Evolutionary conservation across 2,329 filamentous ascomycete species (phyloP), one percentile per base, ranked within the genome.

Genomic region (Fusarium nisikadoi): DNA sequence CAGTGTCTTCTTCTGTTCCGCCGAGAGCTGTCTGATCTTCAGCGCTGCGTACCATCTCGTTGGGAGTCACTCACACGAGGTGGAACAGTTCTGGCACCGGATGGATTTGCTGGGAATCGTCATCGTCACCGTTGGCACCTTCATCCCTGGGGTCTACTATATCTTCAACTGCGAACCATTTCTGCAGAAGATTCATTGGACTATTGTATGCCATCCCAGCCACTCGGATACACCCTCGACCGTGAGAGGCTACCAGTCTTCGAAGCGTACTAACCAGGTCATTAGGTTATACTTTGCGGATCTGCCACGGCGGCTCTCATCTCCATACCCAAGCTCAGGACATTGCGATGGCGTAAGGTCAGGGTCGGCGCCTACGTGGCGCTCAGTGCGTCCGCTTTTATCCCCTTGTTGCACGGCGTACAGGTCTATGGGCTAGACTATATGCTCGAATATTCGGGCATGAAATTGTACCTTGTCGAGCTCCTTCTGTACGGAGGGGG

Each of bases 91-190:
- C 2, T 58, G 35, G 43, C 43, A 58, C n/a, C n/a, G 17, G n/a
- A 39, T 58, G 35, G 55, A 58, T 6, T 33, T 58, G 9, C 33
- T 58, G 19, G 55, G 55, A 17, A 58, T 58, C 9, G 35, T 58
- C 1, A 52, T 58, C 4, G 20, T 52, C 0, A 58, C 55, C 6
- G 27, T 17, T 17, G 43, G 55, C 4, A 58, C 35, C 5, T 52
- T 58, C 1, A 52, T 58, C 8, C 43, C 35, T 1, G 27, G 55
- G 9, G 41, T 58, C 2, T 52, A 58, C 12, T 52, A 58, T 3
- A 58, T 58, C 27, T 58, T 58, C 12, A 52, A 58, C 3, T 58
- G 55, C 35, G 27, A 58, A 1, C 55, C 43, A 25, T 33, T 50
- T 20, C 35, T 50, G 9, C 55, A 52, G 13, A 41, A 27, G 43